phyloP scores from a whole-genome alignment of 2,329 filamentous ascomycete species.

The Ophiocordyceps australis region DNA sequence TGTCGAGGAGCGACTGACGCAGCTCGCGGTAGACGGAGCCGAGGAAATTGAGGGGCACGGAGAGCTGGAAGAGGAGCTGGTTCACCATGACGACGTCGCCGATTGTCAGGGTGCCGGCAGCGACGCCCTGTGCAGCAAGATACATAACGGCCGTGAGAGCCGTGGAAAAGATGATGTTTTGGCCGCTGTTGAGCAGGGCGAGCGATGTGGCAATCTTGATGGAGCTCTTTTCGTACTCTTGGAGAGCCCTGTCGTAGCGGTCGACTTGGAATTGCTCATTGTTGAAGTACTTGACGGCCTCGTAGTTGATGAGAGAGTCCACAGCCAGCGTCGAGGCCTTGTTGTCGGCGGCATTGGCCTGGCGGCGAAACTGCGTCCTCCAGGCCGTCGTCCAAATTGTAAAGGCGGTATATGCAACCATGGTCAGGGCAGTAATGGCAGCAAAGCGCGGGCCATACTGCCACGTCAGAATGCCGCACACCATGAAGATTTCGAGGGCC shows the following conservation, averaged over 20 bases:
- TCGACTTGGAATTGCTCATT: constrained; percentile 90
- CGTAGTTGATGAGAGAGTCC: constrained; percentile 95
- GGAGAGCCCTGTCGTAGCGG: constrained; percentile 74
- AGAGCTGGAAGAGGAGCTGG: constrained; percentile 94
- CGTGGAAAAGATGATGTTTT: constrained; percentile 92
- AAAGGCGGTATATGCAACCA: constrained; percentile 90
- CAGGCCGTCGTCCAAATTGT: constrained; percentile 93
- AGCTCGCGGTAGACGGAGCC: constrained; percentile 96
- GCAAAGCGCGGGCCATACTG: constrained; percentile 90
- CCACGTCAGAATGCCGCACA: constrained; percentile 91
- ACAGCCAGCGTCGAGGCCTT: constrained; percentile 88
- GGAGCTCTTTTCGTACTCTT: constrained; percentile 77
- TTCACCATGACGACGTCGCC: constrained; percentile 98
- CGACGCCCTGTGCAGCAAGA: constrained; percentile 78
- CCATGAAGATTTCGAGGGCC: constrained; percentile 81
- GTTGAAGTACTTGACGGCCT: constrained; percentile 99
- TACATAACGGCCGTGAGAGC: constrained; percentile 98
- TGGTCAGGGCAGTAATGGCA: constrained; percentile 73
- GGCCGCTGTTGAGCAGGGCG: constrained; percentile 81
- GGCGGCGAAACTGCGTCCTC: constrained; percentile 89
- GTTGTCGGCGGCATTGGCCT: constrained; percentile 93
- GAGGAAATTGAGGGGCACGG: constrained; percentile 89
- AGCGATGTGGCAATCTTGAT: constrained; percentile 95
- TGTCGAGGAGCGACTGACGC: constrained; percentile 84
- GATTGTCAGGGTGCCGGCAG: constrained; percentile 63